phyloP scores from a whole-genome alignment of 352 stramenopile species.

The Globisporangium cederbergense region DNA sequence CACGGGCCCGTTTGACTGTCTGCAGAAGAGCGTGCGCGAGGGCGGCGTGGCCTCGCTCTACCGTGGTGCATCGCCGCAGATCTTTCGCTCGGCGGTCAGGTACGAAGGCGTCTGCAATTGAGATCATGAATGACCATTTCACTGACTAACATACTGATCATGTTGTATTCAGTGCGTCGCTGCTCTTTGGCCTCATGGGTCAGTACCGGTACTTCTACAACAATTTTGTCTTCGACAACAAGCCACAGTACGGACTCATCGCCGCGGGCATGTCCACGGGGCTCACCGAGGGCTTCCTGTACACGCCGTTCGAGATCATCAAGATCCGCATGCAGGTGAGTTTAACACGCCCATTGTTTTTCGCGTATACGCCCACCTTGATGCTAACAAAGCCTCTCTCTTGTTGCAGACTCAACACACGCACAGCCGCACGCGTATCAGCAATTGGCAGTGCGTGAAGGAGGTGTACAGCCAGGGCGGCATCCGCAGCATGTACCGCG shows the following conservation, averaged over 20 bases:
- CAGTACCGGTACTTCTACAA: conserved; percentile 75
- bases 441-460: conserved; percentile 69
- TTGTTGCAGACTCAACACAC: conserved; percentile 47
- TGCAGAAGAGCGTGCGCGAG: conserved; percentile 53
- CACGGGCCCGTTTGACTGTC: conserved; percentile 44
- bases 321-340: conserved; percentile 66
- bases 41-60: conserved; percentile 59
- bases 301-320: conserved; percentile 73
- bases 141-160: background rate
- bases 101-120: conserved; percentile 12
- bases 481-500: conserved; percentile 71
- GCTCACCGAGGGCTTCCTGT: conserved; percentile 59
- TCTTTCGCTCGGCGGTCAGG: conserved; percentile 66
- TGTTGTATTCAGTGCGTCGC: conserved; percentile 35
- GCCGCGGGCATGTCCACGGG: conserved; percentile 55
- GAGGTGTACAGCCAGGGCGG: conserved; percentile 62
- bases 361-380: background rate
- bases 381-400: background rate
- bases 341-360: background rate
- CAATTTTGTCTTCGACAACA: conserved; percentile 50
- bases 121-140: background rate
- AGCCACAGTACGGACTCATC: conserved; percentile 48
- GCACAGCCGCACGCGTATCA: conserved; percentile 49
- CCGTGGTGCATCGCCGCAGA: conserved; percentile 59
- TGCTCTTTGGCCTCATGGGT: conserved; percentile 71